These are phyloP conservation scores for Platanthera guangdongensis DNA, from an alignment of 106 monocot species.

Conservation along the genomic window DNA sequence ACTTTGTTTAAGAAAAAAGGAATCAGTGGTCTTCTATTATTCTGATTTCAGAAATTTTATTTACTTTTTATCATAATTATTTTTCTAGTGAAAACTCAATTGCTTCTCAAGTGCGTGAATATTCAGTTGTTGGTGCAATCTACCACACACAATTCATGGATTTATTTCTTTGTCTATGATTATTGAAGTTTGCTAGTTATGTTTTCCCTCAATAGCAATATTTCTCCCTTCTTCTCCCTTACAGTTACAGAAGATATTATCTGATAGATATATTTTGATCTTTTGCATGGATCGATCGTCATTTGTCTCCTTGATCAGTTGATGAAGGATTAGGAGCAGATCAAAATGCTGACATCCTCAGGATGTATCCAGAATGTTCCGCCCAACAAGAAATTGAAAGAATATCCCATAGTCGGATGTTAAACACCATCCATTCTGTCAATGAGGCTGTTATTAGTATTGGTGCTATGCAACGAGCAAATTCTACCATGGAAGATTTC, in stretches of 20 bases:
- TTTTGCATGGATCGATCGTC: not conserved
- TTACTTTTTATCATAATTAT: too few species aligned
- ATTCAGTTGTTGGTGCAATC: not conserved
- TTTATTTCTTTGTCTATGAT: not conserved
- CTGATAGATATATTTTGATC: not conserved
- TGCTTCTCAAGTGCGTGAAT: not conserved
- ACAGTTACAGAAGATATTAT: not conserved
- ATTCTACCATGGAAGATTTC: slow-evolving; percentile 89
- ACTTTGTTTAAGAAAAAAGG: too few species aligned
- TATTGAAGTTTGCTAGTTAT: not conserved
- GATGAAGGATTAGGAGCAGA: not conserved
- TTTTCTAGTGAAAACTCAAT: not conserved
- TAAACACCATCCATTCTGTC: slow-evolving; percentile 3
- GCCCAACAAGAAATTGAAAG: slow-evolving; percentile 10
- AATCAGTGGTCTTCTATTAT: too few species aligned
- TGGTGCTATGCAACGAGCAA: slow-evolving; percentile 67
- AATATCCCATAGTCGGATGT: not conserved
- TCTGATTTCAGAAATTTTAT: too few species aligned
- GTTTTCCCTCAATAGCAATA: not conserved
- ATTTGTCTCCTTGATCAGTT: not conserved
- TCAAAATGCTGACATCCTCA: slow-evolving; percentile 25
- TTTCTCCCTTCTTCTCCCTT: not conserved
- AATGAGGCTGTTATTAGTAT: slow-evolving; percentile 31
- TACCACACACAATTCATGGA: not conserved
- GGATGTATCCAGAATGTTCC: slow-evolving; percentile 11